Evolutionary conservation across 208 protist genomes (phyloP).

Genomic region (Histomonas meleagridis): DNA sequence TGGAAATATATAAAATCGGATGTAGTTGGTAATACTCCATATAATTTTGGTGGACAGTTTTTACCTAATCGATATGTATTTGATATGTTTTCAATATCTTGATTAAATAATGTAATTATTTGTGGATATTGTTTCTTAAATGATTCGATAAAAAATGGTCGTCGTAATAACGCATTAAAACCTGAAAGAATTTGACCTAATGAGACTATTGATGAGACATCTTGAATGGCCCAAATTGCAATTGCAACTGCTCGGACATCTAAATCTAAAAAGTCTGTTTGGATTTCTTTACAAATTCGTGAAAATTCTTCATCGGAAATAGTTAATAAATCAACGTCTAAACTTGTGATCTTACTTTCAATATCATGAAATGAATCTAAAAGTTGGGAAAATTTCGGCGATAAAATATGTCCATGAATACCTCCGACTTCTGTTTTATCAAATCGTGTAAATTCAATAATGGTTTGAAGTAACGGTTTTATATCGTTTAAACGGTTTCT

Average conservation of each 20-base stretch:
- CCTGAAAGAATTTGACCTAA: slow-evolving; percentile 26
- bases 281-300: not conserved
- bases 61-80: slow-evolving; percentile 63
- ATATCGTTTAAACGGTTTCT: not conserved
- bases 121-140: slow-evolving; percentile 73
- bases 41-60: slow-evolving; percentile 58
- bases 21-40: slow-evolving; percentile 74
- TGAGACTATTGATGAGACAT: slow-evolving; percentile 27
- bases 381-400: not conserved
- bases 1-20: slow-evolving; percentile 70
- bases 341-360: not conserved
- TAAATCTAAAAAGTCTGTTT: not conserved
- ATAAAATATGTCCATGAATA: not conserved
- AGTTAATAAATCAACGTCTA: not conserved
- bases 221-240: slow-evolving; percentile 16
- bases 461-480: not conserved
- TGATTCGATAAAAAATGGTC: slow-evolving; percentile 73
- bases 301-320: not conserved
- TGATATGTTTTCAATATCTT: slow-evolving; percentile 65
- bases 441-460: slow-evolving; percentile 20
- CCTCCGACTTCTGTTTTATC: slow-evolving; percentile 36
- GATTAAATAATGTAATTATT: slow-evolving; percentile 53
- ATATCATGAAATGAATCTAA: not conserved
- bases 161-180: slow-evolving; percentile 62
- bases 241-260: slow-evolving; percentile 21